Evolutionary conservation across 768 basidiomycete genomes (phyloP).

Genomic region (Dendrothele bispora): DNA sequence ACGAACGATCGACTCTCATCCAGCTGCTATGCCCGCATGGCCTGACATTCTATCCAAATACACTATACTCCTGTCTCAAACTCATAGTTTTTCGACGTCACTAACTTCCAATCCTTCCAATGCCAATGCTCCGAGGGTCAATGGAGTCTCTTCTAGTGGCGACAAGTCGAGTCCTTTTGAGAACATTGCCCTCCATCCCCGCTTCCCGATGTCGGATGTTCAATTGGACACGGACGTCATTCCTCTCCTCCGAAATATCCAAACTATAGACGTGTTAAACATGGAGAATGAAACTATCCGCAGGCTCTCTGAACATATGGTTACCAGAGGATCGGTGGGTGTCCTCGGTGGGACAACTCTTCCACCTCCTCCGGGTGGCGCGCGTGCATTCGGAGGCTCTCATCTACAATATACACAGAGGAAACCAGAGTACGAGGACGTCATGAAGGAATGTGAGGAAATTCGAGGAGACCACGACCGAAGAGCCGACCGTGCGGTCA

Average conservation of each 20-base stretch:
- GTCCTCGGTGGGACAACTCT: slow-evolving; percentile 38
- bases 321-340: slow-evolving; percentile 53
- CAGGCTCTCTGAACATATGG: slow-evolving; percentile 66
- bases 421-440: slow-evolving; percentile 60
- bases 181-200: slow-evolving; percentile 67
- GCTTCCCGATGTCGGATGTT: slow-evolving; percentile 52
- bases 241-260: slow-evolving; percentile 75
- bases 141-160: slow-evolving; percentile 16
- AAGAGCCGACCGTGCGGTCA: slow-evolving; percentile 74
- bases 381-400: slow-evolving; percentile 21
- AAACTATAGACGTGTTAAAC: slow-evolving; percentile 73
- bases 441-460: slow-evolving; percentile 63
- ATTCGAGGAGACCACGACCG: slow-evolving; percentile 72
- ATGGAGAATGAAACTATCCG: slow-evolving; percentile 74
- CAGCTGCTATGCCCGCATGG: slow-evolving; percentile 70
- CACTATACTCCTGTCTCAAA: slow-evolving; percentile 80
- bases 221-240: slow-evolving; percentile 75
- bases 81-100: slow-evolving; percentile 70
- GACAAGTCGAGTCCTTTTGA: slow-evolving; percentile 49
- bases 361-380: slow-evolving; percentile 14
- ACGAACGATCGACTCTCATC: slow-evolving; percentile 60
- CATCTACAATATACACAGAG: slow-evolving; percentile 14
- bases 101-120: slow-evolving; percentile 40
- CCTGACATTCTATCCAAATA: slow-evolving; percentile 86
- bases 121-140: slow-evolving; percentile 9